A percentile compares a stretch with the other conserved stretches of the same genome.
These are phyloP conservation scores for Moesziomyces sp. DNA, from an alignment of 1,284 basidiomycete species.

Conservation along the genomic window DNA sequence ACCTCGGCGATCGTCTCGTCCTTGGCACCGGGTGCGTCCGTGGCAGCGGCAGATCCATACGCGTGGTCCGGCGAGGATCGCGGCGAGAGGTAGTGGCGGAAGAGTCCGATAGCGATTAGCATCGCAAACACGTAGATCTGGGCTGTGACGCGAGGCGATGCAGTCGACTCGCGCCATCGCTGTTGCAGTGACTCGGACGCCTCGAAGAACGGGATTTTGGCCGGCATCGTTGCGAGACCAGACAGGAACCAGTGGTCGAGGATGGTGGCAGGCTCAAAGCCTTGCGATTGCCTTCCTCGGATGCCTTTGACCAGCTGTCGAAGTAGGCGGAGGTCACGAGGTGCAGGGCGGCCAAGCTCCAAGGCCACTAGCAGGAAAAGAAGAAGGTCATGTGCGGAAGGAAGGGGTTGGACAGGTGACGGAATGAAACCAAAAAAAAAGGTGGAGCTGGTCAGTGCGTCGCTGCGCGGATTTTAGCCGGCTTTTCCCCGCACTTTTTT, in stretches of 20 bases:
- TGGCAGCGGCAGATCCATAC: slow-evolving; percentile 6
- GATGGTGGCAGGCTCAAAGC: too few relatives aligned
- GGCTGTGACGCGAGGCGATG: slow-evolving; percentile 18
- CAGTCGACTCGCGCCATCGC: slow-evolving; percentile 21
- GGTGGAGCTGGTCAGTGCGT: background rate
- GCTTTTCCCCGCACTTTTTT: slow-evolving; percentile 20
- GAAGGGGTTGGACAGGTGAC: background rate
- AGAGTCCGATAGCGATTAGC: slow-evolving; percentile 25
- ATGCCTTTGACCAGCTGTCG: too few relatives aligned
- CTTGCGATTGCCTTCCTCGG: too few relatives aligned
- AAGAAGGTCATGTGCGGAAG: background rate
- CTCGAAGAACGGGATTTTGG: slow-evolving; percentile 36
- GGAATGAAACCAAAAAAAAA: background rate
- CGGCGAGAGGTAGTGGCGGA: slow-evolving; percentile 23
- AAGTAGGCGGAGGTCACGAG: too few relatives aligned
- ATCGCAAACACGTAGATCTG: slow-evolving; percentile 43
- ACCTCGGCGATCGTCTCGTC: slow-evolving; percentile 52
- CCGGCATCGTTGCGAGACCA: slow-evolving; percentile 23
- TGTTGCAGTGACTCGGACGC: slow-evolving; percentile 35
- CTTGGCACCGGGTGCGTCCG: slow-evolving; percentile 17
- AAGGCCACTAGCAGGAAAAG: too few relatives aligned
- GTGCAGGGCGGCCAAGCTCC: too few relatives aligned
- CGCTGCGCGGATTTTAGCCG: slow-evolving; percentile 13
- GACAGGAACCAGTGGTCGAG: background rate
- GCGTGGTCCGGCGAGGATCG: background rate